These are phyloP conservation scores for Dacryopinax spathularia DNA, from an alignment of 768 basidiomycete genomes.

Conservation along the genomic window DNA sequence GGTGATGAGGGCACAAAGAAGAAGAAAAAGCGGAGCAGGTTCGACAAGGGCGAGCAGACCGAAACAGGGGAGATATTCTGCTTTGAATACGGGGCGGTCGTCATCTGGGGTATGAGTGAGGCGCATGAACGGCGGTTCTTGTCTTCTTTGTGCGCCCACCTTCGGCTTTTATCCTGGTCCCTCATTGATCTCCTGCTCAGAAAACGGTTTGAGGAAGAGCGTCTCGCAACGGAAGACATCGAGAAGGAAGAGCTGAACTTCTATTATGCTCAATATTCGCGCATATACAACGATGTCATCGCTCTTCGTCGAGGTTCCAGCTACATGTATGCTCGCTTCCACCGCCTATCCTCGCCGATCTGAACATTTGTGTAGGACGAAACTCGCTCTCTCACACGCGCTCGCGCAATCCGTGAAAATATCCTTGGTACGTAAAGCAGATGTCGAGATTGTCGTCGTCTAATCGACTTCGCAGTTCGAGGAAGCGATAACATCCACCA, in stretches of 20 bases:
- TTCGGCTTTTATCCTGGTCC: conserved; percentile 13
- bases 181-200: conserved; percentile 28
- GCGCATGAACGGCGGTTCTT: conserved; percentile 80
- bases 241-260: conserved; percentile 97
- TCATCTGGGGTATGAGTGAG: conserved; percentile 97
- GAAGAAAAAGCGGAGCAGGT: conserved; percentile 24
- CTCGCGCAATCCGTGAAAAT: conserved; percentile 95
- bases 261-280: conserved; percentile 92
- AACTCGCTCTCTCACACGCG: conserved; percentile 86
- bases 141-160: conserved; percentile 80
- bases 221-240: conserved; percentile 69
- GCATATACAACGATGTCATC: conserved; percentile 96
- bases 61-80: conserved; percentile 80
- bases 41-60: conserved; percentile 20
- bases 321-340: conserved; percentile 55
- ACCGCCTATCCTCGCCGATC: conserved; percentile 8
- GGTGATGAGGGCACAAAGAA: conserved; percentile 19
- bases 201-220: conserved; percentile 88
- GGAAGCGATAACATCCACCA: conserved; percentile 78
- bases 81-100: conserved; percentile 87
- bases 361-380: conserved; percentile 49
- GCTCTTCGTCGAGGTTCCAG: conserved; percentile 83
- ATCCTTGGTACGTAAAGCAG: conserved; percentile 46
- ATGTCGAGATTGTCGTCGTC: not conserved
- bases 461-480: conserved; percentile 47